Evolutionary conservation across 108 stramenopile genomes (phyloP).

Genomic region (Nitzschia palea): DNA sequence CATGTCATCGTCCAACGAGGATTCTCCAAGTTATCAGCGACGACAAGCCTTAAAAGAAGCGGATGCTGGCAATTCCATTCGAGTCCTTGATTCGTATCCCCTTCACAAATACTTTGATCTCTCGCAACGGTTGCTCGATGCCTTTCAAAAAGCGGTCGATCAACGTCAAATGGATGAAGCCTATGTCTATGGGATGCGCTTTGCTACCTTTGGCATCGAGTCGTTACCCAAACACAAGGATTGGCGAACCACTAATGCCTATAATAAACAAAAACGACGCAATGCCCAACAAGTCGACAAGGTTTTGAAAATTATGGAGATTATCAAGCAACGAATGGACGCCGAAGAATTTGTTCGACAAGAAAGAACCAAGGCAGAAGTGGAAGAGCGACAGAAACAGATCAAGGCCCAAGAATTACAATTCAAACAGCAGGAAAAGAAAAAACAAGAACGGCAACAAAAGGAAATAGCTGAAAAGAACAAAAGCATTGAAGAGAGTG

Average conservation of each 20-base stretch:
- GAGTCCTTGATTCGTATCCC: slow-evolving; percentile 34
- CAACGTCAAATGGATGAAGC: slow-evolving; percentile 54
- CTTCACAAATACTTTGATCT: slow-evolving; percentile 56
- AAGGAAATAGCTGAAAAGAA: slow-evolving; percentile 8
- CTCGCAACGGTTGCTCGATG: slow-evolving; percentile 48
- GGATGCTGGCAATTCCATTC: slow-evolving; percentile 15
- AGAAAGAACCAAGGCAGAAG: slow-evolving; percentile 5
- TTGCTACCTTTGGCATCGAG: slow-evolving; percentile 53
- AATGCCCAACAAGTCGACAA: slow-evolving; percentile 26
- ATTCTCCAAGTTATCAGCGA: slow-evolving; percentile 30
- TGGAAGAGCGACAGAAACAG: slow-evolving; percentile 13
- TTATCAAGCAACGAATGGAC: slow-evolving; percentile 39
- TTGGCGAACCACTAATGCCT: slow-evolving; percentile 8
- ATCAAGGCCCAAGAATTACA: neutral
- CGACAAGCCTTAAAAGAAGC: slow-evolving; percentile 31
- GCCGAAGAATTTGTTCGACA: slow-evolving; percentile 35
- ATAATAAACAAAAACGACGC: slow-evolving; percentile 23
- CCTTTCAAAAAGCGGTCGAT: slow-evolving; percentile 49
- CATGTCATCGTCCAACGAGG: no score
- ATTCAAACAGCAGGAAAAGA: neutral
- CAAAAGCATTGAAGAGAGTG: slow-evolving; percentile 23
- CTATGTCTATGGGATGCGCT: slow-evolving; percentile 64
- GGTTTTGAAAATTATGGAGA: slow-evolving; percentile 33
- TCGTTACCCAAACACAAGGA: slow-evolving; percentile 59
- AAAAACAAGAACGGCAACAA: neutral